Evolutionary conservation across 306 rosid species (phyloP).

Genomic region (Pachyrhizus erosus): DNA sequence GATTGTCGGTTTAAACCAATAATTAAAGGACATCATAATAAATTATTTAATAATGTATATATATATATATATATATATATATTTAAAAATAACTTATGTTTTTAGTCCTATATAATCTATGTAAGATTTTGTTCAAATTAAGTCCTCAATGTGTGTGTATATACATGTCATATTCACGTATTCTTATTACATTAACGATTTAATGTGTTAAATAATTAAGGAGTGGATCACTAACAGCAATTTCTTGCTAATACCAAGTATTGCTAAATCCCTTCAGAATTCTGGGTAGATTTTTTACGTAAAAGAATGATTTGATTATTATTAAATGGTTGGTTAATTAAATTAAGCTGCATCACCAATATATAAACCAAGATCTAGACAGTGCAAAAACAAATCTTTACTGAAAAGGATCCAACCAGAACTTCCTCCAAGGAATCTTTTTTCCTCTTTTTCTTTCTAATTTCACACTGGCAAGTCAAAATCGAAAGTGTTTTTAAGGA

Average conservation of each 20-base stretch:
- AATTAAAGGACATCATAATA: background rate
- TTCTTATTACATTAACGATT: background rate
- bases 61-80: too few relatives aligned
- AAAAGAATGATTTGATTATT: background rate
- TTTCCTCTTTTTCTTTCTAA: background rate
- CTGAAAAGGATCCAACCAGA: conserved; percentile 3
- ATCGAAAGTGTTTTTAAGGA: conserved; percentile 16
- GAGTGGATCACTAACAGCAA: background rate
- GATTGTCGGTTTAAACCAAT: background rate
- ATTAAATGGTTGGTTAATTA: background rate
- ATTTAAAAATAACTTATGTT: background rate
- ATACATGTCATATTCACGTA: background rate
- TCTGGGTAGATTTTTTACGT: background rate
- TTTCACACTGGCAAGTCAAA: conserved; percentile 8
- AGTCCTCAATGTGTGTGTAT: too few relatives aligned
- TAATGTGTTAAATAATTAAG: background rate
- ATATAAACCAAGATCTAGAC: background rate
- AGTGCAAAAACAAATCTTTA: background rate
- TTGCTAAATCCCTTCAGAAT: background rate
- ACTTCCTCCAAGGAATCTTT: background rate
- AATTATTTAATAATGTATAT: background rate
- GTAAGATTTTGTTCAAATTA: background rate
- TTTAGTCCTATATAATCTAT: too few relatives aligned
- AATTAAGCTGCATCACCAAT: background rate
- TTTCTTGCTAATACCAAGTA: background rate